phyloP scores from a whole-genome alignment of 768 basidiomycete species.

The Tremella yokohamensis region DNA sequence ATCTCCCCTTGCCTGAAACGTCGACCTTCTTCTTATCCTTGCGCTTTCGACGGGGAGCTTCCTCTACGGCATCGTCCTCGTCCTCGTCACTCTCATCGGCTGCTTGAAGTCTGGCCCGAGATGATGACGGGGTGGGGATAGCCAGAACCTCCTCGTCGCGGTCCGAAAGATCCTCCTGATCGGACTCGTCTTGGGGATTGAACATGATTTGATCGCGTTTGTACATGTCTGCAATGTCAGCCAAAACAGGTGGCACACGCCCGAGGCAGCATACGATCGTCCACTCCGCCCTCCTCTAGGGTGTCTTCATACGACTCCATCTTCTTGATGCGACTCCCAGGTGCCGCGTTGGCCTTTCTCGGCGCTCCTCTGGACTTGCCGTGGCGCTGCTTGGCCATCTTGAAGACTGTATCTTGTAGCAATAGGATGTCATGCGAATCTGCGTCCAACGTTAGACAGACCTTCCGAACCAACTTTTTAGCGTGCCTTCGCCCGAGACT shows the following conservation, averaged over 20 bases:
- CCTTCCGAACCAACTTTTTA: too few relatives aligned
- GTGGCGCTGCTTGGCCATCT: too few relatives aligned
- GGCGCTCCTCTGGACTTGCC: background rate
- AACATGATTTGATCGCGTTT: constrained; percentile 71
- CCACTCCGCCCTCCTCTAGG: constrained; percentile 48
- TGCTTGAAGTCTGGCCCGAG: constrained; percentile 44
- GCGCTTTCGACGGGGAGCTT: constrained; percentile 52
- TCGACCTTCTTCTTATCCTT: constrained; percentile 34
- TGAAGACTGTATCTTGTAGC: too few relatives aligned
- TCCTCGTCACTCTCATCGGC: constrained; percentile 33
- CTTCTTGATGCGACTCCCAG: constrained; percentile 30
- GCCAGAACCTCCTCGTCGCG: constrained; percentile 80
- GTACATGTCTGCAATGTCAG: constrained; percentile 42
- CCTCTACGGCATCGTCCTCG: constrained; percentile 55
- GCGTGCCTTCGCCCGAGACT: too few relatives aligned
- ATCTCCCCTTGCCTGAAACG: constrained; percentile 44
- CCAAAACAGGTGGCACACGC: background rate
- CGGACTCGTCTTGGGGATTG: constrained; percentile 57
- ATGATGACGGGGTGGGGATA: constrained; percentile 41
- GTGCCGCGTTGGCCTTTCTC: constrained; percentile 11
- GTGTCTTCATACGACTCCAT: constrained; percentile 49
- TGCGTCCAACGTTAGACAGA: too few relatives aligned
- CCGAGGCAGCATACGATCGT: constrained; percentile 41
- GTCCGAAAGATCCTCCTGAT: constrained; percentile 51
- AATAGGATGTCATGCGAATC: too few relatives aligned